Base-by-base conservation (phyloP, 345 rosid genomes). In the Salix brachista region DNA sequence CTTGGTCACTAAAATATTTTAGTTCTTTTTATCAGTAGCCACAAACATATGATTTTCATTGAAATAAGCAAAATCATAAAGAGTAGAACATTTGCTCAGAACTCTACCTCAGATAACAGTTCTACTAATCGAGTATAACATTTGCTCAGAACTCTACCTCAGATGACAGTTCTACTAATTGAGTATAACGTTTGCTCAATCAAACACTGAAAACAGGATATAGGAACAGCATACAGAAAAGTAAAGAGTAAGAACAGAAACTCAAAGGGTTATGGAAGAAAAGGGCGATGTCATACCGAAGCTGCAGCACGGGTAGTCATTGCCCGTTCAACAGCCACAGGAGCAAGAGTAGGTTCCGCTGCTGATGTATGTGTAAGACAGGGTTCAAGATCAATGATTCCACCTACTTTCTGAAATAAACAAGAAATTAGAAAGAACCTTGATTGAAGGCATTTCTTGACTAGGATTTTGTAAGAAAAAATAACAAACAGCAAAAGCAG, bases 301-400 rank as follows among this genome's bases (percentile, higher is more conserved):
- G 99, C 99, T 50, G 99, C 99, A 44, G 97, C 99, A 74, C 99
- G 87, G 52, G 99, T 96, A 71, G 99, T 96, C 97, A 96, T 96
- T 73, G 99, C 89, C 75, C 99, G 91, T 82, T 96, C 99, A 75
- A 94, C 98, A 74, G 96, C 98, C 77, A 96, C 89, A 30, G 99
- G 99, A 84, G 99, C 99, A 80, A 96, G 97, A 17, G 99, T 96
- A 60, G 99, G 98, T 83, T 96, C 99, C 69, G 91, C 97, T 1
- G 97, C 87, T 5, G 98, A 96, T 46, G 98, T 90, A 85, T 94
- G 98, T 62, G 97, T 87, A 52, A 96, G 94, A 83, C 97, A 96
- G 68, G 99, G 96, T 81, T 94, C 97, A 13, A 96, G 95, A 83
- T 96, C 97, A 77, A 96, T 90, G 32, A 92, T 85, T 23, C 99